Base-by-base conservation (phyloP, 495 filamentous ascomycete genomes). In the Aspergillus heteromorphus region DNA sequence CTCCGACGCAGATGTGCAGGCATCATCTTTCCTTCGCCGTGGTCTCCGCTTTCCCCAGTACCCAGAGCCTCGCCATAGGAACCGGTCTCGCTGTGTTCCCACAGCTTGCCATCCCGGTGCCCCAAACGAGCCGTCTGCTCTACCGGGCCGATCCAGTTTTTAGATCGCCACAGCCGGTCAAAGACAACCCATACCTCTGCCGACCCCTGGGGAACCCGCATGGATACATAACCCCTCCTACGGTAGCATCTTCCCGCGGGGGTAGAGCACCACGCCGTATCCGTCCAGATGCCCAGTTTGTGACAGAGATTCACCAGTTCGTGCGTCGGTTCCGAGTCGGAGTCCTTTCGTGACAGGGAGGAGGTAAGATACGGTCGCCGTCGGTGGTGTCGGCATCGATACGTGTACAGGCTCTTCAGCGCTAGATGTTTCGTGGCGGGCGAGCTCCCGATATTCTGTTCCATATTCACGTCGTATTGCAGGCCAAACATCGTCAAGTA, bases 111-210 rank as follows among this genome's bases (percentile, higher is more conserved):
- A 61, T 77, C 76, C 19, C 53, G 56, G 38, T 55, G 62, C n/a
- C 43, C 45, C 8, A 62, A 40, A 48, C 60, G 48, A 50, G 43
- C 27, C 13, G 45, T 11, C 23, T 54, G 53, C 14, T 71, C 68
- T 14, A 67, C 57, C 3, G 71, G 73, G 6, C 81, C 81, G 45
- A 85, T 75, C 65, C 79, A 79, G 53, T 85, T 85, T 53, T 77
- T 75, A 17, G 77, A 82, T 42, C 82, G 64, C 81, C 82, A 85
- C 45, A 84, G 66, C 51, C 82, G 70, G 66, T 85, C 82, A 59
- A 83, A 84, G 4, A 82, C 79, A n/a, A 84, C 82, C 80, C 80
- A 84, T 6, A 83, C 81, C 54, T 83, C 82, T 4, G 73, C 69
- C 1, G 72, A 74, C 14, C 76, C 79, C 45, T 77, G 73, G 0